These are phyloP conservation scores for Xylaria palmicola DNA, from an alignment of 495 filamentous ascomycete genomes.

Conservation along the genomic window DNA sequence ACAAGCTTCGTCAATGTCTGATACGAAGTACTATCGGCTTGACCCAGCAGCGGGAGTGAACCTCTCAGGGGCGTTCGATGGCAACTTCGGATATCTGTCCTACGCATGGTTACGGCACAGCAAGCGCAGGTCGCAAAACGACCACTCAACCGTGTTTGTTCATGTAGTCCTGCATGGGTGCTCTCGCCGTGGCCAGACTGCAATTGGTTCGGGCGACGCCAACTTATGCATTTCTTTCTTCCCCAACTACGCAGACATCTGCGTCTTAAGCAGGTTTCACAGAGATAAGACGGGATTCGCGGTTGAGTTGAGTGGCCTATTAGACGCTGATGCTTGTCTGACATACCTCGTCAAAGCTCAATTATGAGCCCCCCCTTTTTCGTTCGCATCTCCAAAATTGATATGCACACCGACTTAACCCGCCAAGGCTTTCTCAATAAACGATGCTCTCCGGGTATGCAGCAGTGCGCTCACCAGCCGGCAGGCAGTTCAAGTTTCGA, in stretches of 20 bases:
- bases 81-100: not conserved
- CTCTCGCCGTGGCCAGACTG: not conserved
- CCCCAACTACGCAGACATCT: not conserved
- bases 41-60: not conserved
- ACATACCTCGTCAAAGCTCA: not conserved
- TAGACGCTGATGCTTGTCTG: constrained; percentile 9
- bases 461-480: not conserved
- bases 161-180: constrained; percentile 5
- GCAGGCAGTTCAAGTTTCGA: not conserved
- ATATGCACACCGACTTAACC: constrained; percentile 1
- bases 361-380: not conserved
- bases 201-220: constrained; percentile 7
- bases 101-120: constrained; percentile 10
- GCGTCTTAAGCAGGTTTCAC: constrained; percentile 1
- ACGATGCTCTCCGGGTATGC: not conserved
- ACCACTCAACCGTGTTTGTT: not conserved
- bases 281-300: not conserved
- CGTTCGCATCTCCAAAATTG: constrained; percentile 6
- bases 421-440: not conserved
- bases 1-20: not conserved
- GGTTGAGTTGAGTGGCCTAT: constrained; percentile 3
- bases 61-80: not conserved
- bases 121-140: not conserved
- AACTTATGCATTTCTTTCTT: constrained; percentile 5
- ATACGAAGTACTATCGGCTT: not conserved